Evolutionary conservation across 441 rosid species (phyloP), one percentile per base, ranked within the genome.

Genomic region (Raphanus hybrid): DNA sequence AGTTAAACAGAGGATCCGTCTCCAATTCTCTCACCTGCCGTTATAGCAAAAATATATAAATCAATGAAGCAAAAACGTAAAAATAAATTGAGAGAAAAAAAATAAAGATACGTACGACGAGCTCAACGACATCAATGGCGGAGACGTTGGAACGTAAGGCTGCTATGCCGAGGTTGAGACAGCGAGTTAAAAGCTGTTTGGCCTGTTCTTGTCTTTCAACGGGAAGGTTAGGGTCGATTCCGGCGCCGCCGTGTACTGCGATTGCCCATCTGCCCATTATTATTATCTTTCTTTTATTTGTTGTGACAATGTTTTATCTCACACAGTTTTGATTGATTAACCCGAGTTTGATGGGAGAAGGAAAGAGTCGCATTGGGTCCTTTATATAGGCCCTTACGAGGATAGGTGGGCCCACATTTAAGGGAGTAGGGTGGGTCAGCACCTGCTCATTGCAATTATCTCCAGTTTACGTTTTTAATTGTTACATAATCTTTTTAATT

Each of bases 201-300:
- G 99, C 98, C 59, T 88, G 84, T 75, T 94, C 96, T 62, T 92
- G 99, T 23, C 93, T 83, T 58, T 90, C 86, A 0, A 35, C 75
- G 4, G 98, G 97, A 80, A 94, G 97, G 82, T 90, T 90, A 0
- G 99, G 98, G 84, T 94, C 99, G 12, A 94, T 87, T 32, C 98
- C 99, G 32, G 99, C 98, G 80, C 99, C 99, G 8, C 99, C 99
- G 70, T 92, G 99, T 84, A 94, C 91, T 23, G 96, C 98, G n/a
- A 94, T 94, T 52, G 99, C 99, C 97, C 99, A 91, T 10, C 84
- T 86, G 18, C 90, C 98, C 98, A 92, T 94, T 14, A 3, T 78
- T 65, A 6, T 78, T 65, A 6, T 3, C 50, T 48, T 1, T 27
- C 5, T 62, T 8, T 16, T 58, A 9, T 34, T 48, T 54, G 34